Base-by-base conservation (phyloP, 257 asterid species). In the Gynochthodes officinalis region DNA sequence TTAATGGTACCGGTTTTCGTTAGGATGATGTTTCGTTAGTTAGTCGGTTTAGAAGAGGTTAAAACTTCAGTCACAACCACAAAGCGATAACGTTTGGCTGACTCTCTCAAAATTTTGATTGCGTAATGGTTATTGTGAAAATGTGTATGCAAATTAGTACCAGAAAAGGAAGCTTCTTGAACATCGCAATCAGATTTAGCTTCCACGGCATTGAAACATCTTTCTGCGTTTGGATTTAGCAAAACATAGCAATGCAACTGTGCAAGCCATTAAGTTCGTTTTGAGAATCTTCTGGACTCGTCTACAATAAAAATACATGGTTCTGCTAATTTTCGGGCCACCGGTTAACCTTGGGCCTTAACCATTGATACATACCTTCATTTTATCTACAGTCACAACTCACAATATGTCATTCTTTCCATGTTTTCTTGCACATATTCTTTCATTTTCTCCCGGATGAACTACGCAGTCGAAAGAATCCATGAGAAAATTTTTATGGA, bases 11-110 rank as follows among this genome's bases (percentile, higher is more conserved):
- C 32, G 30, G 35, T 64, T 40, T 23, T n/a, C n/a, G n/a, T n/a
- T 42, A 4, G 21, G 70, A 64, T 64, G 70, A 64, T 10, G 37
- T 42, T 63, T 63, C 40, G 70, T 66, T 66, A 40, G 70, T 65
- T 65, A 43, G 70, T 42, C 55, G 57, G 71, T 44, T 66, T 30
- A n/a, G n/a, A n/a, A n/a, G n/a, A n/a, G n/a, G n/a, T n/a, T n/a
- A n/a, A n/a, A n/a, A 27, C 35, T 57, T 27, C 35, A 54, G 61
- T n/a, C 61, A 3, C 30, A 54, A 54, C 61, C 3, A 54, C 61
- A n/a, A 27, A 30, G 37, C 37, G 27, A 57, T 58, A 28, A 59
- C 64, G 64, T 59, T 42, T 42, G 48, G 13, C 48, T 13, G 48
- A 42, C 48, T 42, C 12, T 42, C 10, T 42, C 48, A 7, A 42